phyloP scores from a whole-genome alignment of 2,329 filamentous ascomycete genomes.

The Exserohilum turcica region DNA sequence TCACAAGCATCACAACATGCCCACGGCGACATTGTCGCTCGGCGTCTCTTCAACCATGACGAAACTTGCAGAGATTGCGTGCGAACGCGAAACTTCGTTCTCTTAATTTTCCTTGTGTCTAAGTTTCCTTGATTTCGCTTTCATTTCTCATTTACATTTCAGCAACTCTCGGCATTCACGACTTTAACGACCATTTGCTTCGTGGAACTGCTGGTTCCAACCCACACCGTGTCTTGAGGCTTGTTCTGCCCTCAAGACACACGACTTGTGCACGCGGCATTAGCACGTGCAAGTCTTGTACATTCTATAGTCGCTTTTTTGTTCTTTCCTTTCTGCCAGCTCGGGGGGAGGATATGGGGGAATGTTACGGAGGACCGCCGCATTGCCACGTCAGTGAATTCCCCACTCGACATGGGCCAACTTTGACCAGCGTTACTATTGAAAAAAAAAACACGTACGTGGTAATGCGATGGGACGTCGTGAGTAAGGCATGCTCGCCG shows the following conservation, averaged over 20 bases:
- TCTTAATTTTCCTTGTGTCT: constrained; percentile 39
- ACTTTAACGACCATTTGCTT: constrained; percentile 43
- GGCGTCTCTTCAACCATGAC: constrained; percentile 54
- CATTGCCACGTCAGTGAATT: constrained; percentile 23
- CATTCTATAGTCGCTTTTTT: constrained; percentile 37
- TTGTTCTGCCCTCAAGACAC: constrained; percentile 41
- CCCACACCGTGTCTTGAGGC: constrained; percentile 35
- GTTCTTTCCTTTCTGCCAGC: constrained; percentile 34
- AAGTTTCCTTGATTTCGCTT: constrained; percentile 35
- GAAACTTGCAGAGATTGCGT: constrained; percentile 6
- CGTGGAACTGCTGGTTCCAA: constrained; percentile 25
- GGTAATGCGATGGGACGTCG: constrained; percentile 26
- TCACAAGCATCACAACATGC: constrained; percentile 18
- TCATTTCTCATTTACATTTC: constrained; percentile 38
- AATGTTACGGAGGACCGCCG: constrained; percentile 21
- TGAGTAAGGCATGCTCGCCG: constrained; percentile 16
- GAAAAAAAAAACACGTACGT: constrained; percentile 16
- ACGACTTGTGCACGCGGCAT: constrained; percentile 46
- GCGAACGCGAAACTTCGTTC: constrained; percentile 17
- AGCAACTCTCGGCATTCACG: constrained; percentile 42
- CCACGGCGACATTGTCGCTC: constrained; percentile 55
- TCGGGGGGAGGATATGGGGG: constrained; percentile 21
- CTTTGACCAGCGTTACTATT: constrained; percentile 12
- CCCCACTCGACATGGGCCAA: constrained; percentile 17
- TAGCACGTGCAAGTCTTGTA: constrained; percentile 45